Percentiles rank a stretch among this genome's conserved stretches.
phyloP scores from a whole-genome alignment of 23 red algal genomes.

The Gracilaria caudata region DNA sequence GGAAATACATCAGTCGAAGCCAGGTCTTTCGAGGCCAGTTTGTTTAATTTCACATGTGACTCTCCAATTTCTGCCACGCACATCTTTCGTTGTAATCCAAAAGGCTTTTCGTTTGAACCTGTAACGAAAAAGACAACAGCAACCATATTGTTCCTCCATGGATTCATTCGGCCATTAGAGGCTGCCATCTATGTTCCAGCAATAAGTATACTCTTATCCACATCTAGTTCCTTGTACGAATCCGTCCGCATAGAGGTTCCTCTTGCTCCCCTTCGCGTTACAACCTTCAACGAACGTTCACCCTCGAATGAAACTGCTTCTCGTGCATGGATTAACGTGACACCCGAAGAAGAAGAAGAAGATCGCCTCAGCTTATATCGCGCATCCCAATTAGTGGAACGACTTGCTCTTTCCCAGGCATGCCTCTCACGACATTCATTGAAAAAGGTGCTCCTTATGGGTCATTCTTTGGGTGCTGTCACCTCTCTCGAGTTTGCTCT shows the following conservation, averaged over 20 bases:
- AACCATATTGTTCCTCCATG: conserved; percentile 14
- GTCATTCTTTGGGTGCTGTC: conserved; percentile 5
- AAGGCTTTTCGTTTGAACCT: conserved; percentile 21
- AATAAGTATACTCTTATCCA: neutral
- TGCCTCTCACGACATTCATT: neutral
- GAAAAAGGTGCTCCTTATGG: conserved; percentile 11
- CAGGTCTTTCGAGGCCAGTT: neutral
- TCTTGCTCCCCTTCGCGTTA: neutral
- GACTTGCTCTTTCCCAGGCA: conserved; percentile 2
- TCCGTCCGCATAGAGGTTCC: conserved; percentile 7
- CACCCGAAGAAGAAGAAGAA: neutral
- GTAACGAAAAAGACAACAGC: conserved; percentile 1
- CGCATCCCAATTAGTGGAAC: conserved; percentile 6
- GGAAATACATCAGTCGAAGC: conserved; percentile 3
- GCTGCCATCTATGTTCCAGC: conserved; percentile 22
- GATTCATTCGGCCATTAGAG: neutral
- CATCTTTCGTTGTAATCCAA: conserved; percentile 20
- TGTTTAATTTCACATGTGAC: conserved; percentile 21
- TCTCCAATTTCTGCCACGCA: neutral
- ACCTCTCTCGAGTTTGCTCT: conserved; percentile 33
- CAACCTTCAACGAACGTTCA: neutral
- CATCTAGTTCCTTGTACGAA: neutral
- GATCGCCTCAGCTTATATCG: conserved; percentile 24
- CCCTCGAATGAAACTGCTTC: neutral
- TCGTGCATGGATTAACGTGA: neutral